phyloP scores from a whole-genome alignment of 805 yeast genomes.

The Metschnikowia colocasiae region DNA sequence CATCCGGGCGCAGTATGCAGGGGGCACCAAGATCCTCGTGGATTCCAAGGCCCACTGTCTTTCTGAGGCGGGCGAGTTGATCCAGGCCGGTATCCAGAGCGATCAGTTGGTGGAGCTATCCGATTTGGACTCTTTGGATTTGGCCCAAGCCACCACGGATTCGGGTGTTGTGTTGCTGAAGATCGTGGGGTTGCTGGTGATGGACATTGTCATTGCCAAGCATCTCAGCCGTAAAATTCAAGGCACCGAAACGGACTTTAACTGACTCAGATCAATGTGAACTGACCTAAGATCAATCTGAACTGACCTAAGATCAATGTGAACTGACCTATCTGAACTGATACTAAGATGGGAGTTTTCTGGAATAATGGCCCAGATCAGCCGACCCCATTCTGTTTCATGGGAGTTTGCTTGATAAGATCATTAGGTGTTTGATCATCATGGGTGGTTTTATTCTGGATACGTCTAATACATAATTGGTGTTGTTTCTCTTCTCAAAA shows the following conservation, averaged over 20 bases:
- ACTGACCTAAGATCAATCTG: too few relatives aligned
- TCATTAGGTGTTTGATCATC: too few relatives aligned
- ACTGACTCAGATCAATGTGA: too few relatives aligned
- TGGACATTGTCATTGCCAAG: constrained; percentile 57
- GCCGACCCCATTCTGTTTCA: too few relatives aligned
- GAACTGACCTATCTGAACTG: too few relatives aligned
- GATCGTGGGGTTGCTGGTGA: constrained; percentile 59
- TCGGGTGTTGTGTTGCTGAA: constrained; percentile 43
- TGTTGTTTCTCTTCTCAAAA: too few relatives aligned
- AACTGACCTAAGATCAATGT: too few relatives aligned
- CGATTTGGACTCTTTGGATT: constrained; percentile 19
- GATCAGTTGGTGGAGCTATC: constrained; percentile 47
- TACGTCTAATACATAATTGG: too few relatives aligned
- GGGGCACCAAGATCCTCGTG: constrained; percentile 46
- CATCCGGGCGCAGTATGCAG: constrained; percentile 29
- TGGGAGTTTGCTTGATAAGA: too few relatives aligned
- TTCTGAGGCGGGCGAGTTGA: constrained; percentile 63
- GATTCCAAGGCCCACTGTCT: constrained; percentile 57
- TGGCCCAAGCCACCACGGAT: constrained; percentile 4
- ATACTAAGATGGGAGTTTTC: too few relatives aligned
- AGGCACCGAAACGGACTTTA: constrained; percentile 10
- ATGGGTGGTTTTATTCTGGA: too few relatives aligned
- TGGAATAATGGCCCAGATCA: too few relatives aligned
- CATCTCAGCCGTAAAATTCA: constrained; percentile 28
- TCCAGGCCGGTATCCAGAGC: constrained; percentile 39